These are phyloP conservation scores for Polyplosphaeria fusca DNA, from an alignment of 495 filamentous ascomycete species.

Conservation along the genomic window DNA sequence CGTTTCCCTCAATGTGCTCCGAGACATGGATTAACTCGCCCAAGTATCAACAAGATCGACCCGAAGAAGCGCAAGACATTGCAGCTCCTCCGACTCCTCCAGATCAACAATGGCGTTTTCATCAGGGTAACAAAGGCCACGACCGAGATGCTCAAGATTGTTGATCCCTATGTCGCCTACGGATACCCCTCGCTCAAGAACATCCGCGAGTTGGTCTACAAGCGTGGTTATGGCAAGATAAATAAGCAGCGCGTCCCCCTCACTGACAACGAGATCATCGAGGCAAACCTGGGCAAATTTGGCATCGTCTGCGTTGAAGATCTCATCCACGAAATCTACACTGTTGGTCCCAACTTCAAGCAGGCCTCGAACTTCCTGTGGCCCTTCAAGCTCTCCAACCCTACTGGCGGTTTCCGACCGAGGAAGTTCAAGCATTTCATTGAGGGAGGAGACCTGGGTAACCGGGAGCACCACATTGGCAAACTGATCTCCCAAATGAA, in stretches of 20 bases:
- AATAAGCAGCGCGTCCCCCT: slow-evolving; percentile 93
- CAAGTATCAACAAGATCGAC: slow-evolving; percentile 99
- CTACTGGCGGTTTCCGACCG: slow-evolving; percentile 89
- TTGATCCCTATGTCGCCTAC: slow-evolving; percentile 96
- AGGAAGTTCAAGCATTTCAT: slow-evolving; percentile 99
- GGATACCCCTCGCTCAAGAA: slow-evolving; percentile 98
- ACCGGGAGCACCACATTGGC: slow-evolving; percentile 99
- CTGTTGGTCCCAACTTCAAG: slow-evolving; percentile 82
- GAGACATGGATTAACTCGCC: neutral
- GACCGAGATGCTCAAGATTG: slow-evolving; percentile 92
- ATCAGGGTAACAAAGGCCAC: slow-evolving; percentile 97
- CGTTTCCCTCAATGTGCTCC: neutral
- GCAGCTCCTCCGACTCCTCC: slow-evolving; percentile 96
- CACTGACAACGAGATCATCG: slow-evolving; percentile 96
- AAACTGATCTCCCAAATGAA: slow-evolving; percentile 96
- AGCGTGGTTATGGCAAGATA: slow-evolving; percentile 44
- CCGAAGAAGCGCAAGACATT: slow-evolving; percentile 99
- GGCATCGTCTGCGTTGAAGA: slow-evolving; percentile 99
- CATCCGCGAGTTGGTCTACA: slow-evolving; percentile 98
- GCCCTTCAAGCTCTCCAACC: slow-evolving; percentile 99
- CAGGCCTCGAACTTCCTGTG: slow-evolving; percentile 99
- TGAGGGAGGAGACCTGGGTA: slow-evolving; percentile 96
- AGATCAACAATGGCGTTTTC: slow-evolving; percentile 99
- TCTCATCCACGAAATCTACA: slow-evolving; percentile 98
- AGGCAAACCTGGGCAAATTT: slow-evolving; percentile 92